Percentiles rank a stretch among this genome's conserved stretches.
Evolutionary conservation across 192 early-diverging fungal species (phyloP).

Genomic region (Backusella tarrabulga): DNA sequence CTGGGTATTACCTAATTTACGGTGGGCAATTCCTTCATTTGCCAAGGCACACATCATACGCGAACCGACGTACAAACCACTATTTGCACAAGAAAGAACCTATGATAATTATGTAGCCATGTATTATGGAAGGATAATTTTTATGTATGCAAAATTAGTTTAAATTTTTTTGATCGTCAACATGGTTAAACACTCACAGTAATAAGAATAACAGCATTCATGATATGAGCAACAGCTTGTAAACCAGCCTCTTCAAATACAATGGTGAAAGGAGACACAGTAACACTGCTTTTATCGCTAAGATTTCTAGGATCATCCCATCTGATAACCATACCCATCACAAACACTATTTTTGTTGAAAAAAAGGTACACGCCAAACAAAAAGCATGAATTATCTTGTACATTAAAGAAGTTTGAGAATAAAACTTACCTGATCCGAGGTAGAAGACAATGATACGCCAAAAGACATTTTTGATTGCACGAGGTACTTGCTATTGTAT

Average conservation of each 20-base stretch:
- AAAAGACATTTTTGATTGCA: constrained; percentile 72
- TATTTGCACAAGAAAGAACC: constrained; percentile 57
- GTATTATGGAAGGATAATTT: neutral
- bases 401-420: constrained; percentile 58
- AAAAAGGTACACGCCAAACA: constrained; percentile 11
- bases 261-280: constrained; percentile 67
- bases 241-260: constrained; percentile 63
- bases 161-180: neutral
- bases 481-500: constrained; percentile 65
- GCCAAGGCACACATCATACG: constrained; percentile 80
- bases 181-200: constrained; percentile 37
- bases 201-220: constrained; percentile 71
- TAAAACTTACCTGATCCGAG: constrained; percentile 46
- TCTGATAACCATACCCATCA: constrained; percentile 79
- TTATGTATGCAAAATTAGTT: neutral
- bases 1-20: constrained; percentile 49
- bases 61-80: constrained; percentile 80
- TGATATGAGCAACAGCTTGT: constrained; percentile 56
- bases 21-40: constrained; percentile 74
- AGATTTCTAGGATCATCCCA: constrained; percentile 53
- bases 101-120: neutral
- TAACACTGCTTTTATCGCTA: constrained; percentile 38
- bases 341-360: constrained; percentile 50
- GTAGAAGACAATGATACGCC: constrained; percentile 63
- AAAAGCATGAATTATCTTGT: too few species aligned